phyloP scores from a whole-genome alignment of 73 alveolate genomes.

The Stentor roeselii region DNA sequence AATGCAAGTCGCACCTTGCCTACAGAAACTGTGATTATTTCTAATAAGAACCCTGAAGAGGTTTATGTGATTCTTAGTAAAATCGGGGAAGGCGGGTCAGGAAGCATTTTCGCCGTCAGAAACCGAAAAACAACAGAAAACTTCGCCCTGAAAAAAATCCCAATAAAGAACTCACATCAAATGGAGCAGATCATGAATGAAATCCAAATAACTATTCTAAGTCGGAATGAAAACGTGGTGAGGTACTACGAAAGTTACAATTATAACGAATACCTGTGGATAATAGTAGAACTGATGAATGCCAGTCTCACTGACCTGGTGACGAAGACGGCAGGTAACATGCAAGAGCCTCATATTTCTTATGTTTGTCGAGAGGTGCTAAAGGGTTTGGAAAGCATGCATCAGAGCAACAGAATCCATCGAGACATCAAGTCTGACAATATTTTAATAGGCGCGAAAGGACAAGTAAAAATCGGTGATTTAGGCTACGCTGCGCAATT shows the following conservation, averaged over 20 bases:
- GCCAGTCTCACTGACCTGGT: conserved; percentile 27
- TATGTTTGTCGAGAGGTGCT: conserved; percentile 39
- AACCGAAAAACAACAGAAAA: not conserved
- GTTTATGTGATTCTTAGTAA: not conserved
- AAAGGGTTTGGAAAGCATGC: conserved; percentile 38
- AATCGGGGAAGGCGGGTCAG: not conserved
- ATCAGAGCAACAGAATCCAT: conserved; percentile 57
- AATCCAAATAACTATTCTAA: not conserved
- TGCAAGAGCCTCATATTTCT: conserved; percentile 33
- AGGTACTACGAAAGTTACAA: not conserved
- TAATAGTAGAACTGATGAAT: not conserved
- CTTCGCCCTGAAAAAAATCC: not conserved
- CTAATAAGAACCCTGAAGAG: not conserved
- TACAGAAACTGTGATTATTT: not conserved
- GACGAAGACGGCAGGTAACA: not conserved
- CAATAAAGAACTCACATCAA: not conserved
- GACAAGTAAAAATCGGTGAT: conserved; percentile 68
- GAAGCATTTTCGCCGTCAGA: not conserved
- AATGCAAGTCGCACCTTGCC: not conserved
- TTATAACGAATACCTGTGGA: not conserved
- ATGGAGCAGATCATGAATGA: not conserved
- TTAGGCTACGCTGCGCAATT: conserved; percentile 84
- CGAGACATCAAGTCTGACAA: conserved; percentile 82
- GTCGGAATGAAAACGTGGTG: not conserved
- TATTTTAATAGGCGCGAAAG: conserved; percentile 57